Evolutionary conservation across 352 stramenopile species (phyloP).

Genomic region (Phytophthora crassamura): DNA sequence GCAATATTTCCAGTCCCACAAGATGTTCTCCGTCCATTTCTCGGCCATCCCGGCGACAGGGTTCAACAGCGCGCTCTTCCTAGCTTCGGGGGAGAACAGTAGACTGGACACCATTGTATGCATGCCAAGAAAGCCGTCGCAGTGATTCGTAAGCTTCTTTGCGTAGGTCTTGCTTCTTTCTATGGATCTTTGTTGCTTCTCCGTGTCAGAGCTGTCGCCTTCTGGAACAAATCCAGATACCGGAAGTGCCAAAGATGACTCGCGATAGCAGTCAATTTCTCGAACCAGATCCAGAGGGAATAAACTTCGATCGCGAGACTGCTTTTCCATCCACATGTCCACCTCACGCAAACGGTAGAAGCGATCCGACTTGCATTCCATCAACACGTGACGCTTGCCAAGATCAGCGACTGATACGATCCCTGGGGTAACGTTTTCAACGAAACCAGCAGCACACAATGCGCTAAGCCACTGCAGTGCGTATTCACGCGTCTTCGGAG

Average conservation of each 20-base stretch:
- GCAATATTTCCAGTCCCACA: slow-evolving; percentile 80
- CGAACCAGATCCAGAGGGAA: slow-evolving; percentile 73
- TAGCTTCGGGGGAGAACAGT: slow-evolving; percentile 47
- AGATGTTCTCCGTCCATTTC: slow-evolving; percentile 44
- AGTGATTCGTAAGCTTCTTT: slow-evolving; percentile 67
- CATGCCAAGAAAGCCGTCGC: slow-evolving; percentile 62
- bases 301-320: slow-evolving; percentile 44
- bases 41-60: slow-evolving; percentile 49
- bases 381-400: slow-evolving; percentile 48
- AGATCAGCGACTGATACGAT: slow-evolving; percentile 19
- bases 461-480: slow-evolving; percentile 66
- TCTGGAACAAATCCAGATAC: background rate
- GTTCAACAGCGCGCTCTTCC: slow-evolving; percentile 39
- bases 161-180: slow-evolving; percentile 36
- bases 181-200: background rate
- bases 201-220: background rate
- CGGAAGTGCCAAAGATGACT: background rate
- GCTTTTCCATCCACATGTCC: slow-evolving; percentile 52
- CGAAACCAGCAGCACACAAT: slow-evolving; percentile 61
- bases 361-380: slow-evolving; percentile 54
- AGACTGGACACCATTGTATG: slow-evolving; percentile 58
- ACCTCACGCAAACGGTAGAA: slow-evolving; percentile 68
- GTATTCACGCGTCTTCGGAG: slow-evolving; percentile 35
- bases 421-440: slow-evolving; percentile 53
- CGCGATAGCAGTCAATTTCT: slow-evolving; percentile 62